phyloP scores from a whole-genome alignment of 495 filamentous ascomycete species.

The Xylaria longipes region DNA sequence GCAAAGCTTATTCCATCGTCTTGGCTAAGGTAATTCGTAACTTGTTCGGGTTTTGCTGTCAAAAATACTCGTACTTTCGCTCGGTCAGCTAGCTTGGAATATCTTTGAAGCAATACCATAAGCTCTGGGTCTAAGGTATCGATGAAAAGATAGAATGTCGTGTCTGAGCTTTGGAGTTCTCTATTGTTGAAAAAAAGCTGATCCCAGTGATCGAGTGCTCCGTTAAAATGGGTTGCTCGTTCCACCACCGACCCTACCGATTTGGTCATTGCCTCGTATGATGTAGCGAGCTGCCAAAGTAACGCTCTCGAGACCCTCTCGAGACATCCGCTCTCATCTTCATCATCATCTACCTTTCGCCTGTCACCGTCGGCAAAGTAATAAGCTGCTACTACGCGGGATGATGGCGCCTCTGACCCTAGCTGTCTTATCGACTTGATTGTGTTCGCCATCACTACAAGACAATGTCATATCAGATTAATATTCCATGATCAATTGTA shows the following conservation, averaged over 20 bases:
- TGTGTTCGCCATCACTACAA: constrained; percentile 43
- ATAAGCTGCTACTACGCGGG: constrained; percentile 42
- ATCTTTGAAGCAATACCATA: constrained; percentile 36
- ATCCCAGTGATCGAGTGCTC: constrained; percentile 39
- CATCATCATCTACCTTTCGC: constrained; percentile 38
- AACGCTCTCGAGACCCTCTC: constrained; percentile 41
- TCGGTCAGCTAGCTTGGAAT: constrained; percentile 32
- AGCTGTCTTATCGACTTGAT: constrained; percentile 41
- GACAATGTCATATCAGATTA: neutral
- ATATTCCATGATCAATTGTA: no score
- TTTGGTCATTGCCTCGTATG: constrained; percentile 47
- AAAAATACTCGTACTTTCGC: constrained; percentile 35
- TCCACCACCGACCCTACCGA: constrained; percentile 44
- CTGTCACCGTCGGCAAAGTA: constrained; percentile 51
- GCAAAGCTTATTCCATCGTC: constrained; percentile 21
- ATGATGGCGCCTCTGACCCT: constrained; percentile 38
- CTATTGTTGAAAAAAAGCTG: constrained; percentile 44
- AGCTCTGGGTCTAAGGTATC: constrained; percentile 40
- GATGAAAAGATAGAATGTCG: constrained; percentile 47
- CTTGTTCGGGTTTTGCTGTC: constrained; percentile 27
- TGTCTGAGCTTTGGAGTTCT: constrained; percentile 41
- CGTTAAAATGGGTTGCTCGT: constrained; percentile 36
- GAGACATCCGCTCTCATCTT: constrained; percentile 27
- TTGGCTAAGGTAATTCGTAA: constrained; percentile 26
- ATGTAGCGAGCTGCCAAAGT: constrained; percentile 48